Evolutionary conservation across 768 basidiomycete species (phyloP).

Genomic region (Mycena chlorophos): DNA sequence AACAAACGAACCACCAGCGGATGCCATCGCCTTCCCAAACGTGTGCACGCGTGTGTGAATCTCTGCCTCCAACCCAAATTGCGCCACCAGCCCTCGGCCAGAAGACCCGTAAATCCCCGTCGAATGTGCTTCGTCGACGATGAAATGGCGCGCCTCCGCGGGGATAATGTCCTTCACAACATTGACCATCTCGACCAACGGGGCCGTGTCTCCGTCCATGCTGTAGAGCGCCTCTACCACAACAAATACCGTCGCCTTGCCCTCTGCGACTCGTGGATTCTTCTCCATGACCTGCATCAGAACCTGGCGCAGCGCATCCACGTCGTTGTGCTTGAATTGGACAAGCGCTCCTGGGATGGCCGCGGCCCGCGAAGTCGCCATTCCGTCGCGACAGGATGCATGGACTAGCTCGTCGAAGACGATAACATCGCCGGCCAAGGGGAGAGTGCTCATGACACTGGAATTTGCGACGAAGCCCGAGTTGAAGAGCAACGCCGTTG

Average conservation of each 20-base stretch:
- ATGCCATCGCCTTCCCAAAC: background rate
- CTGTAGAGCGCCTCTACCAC: constrained; percentile 57
- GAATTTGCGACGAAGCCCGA: constrained; percentile 57
- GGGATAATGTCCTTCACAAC: constrained; percentile 40
- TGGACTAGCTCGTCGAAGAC: constrained; percentile 57
- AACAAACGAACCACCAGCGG: background rate
- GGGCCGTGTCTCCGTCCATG: constrained; percentile 61
- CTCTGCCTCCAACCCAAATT: background rate
- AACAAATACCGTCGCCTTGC: constrained; percentile 42
- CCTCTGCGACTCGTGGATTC: constrained; percentile 24
- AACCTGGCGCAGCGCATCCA: constrained; percentile 31
- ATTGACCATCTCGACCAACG: constrained; percentile 43
- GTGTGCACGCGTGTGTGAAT: background rate
- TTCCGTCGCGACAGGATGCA: constrained; percentile 52
- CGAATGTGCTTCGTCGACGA: constrained; percentile 61
- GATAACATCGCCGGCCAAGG: constrained; percentile 47
- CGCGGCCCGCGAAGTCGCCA: constrained; percentile 38
- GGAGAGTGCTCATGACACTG: constrained; percentile 46
- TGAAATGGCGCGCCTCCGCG: constrained; percentile 39
- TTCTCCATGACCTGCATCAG: constrained; percentile 30
- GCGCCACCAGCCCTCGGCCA: constrained; percentile 39
- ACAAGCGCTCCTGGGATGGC: too few relatives aligned
- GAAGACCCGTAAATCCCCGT: constrained; percentile 51
- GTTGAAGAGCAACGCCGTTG: constrained; percentile 50
- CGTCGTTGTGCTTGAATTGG: constrained; percentile 49